These are phyloP conservation scores for Mrakia gelida DNA, from an alignment of 768 basidiomycete species.

Conservation along the genomic window DNA sequence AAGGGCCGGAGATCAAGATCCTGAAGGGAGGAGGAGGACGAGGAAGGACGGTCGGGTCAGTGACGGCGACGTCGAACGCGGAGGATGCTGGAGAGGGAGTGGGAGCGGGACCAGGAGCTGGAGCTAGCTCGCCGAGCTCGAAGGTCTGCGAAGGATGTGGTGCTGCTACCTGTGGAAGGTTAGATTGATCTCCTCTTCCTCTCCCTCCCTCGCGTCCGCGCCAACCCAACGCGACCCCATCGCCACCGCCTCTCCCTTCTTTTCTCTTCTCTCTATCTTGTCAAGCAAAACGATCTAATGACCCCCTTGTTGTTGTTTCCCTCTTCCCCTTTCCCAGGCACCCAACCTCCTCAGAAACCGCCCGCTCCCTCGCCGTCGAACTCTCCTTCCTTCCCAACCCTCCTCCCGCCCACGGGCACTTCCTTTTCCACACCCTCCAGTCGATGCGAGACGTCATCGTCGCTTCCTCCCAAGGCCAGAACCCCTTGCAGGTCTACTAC, in stretches of 20 bases:
- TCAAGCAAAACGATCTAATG: not conserved
- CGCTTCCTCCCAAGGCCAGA: not conserved
- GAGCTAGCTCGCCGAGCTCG: too few species aligned
- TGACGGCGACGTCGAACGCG: not conserved
- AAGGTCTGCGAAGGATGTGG: conserved; percentile 14
- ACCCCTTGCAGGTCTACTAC: not conserved
- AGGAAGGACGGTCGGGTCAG: not conserved
- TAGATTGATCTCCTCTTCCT: not conserved
- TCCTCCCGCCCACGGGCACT: not conserved
- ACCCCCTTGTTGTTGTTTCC: not conserved
- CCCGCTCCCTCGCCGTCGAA: not conserved
- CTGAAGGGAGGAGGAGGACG: not conserved
- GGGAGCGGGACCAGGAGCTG: too few species aligned
- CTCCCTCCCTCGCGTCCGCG: not conserved
- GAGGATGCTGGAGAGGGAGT: not conserved
- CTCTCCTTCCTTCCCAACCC: not conserved
- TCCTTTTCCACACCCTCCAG: not conserved
- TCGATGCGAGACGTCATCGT: not conserved
- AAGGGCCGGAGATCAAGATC: conserved; percentile 8
- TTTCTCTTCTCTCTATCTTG: not conserved
- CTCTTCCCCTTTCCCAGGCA: not conserved
- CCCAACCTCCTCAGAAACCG: not conserved
- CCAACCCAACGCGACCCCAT: too few species aligned
- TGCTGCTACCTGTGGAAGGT: not conserved
- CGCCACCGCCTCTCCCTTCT: too few species aligned